phyloP scores from a whole-genome alignment of 176 grass and related monocot genomes.

The Phragmites australis region DNA sequence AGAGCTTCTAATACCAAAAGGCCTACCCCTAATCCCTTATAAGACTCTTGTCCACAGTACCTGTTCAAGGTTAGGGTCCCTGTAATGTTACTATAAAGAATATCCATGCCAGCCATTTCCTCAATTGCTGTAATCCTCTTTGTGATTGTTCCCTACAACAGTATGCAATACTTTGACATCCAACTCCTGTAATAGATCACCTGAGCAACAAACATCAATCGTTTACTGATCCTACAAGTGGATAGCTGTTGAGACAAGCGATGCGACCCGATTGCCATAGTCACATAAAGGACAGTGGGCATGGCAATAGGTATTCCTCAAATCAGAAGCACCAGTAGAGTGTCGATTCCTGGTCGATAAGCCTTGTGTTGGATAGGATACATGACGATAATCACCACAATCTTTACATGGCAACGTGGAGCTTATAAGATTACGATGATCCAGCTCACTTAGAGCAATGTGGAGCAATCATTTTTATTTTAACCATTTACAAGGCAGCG shows the following conservation, averaged over 20 bases:
- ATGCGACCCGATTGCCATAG: constrained; percentile 94
- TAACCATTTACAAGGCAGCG: no score
- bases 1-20: not conserved
- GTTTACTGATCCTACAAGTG: not conserved
- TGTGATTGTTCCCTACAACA: constrained; percentile 79
- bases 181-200: constrained; percentile 19
- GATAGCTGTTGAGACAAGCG: constrained; percentile 77
- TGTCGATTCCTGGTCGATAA: constrained; percentile 89
- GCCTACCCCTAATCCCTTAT: constrained; percentile 68
- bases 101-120: no score
- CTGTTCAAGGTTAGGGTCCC: no score
- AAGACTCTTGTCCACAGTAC: no score
- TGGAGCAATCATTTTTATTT: no score
- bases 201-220: constrained; percentile 8
- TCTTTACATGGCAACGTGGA: no score
- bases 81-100: no score
- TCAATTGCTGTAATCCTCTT: no score
- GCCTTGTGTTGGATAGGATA: constrained; percentile 72
- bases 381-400: constrained; percentile 81
- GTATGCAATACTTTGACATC: constrained; percentile 15
- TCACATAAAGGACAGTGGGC: constrained; percentile 93
- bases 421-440: no score
- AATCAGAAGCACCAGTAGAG: constrained; percentile 88
- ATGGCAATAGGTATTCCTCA: constrained; percentile 94
- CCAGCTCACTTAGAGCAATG: no score